Evolutionary conservation across 1,284 basidiomycete genomes (phyloP), one percentile per base, ranked within the genome.

Genomic region (Ceratobasidium sp.): DNA sequence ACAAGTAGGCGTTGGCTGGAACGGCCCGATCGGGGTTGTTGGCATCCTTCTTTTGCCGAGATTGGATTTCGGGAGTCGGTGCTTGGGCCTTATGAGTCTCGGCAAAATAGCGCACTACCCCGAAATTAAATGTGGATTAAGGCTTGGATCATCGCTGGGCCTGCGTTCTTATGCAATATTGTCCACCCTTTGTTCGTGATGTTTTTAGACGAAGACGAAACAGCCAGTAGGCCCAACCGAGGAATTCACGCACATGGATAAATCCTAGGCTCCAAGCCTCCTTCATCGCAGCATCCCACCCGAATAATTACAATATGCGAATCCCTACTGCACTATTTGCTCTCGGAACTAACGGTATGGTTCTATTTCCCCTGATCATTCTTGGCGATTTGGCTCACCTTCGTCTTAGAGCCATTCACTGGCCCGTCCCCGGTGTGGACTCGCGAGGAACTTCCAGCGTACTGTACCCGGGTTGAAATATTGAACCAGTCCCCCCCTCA

Each of bases 401-500:
- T 56, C 30, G 16, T 25, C 40, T 28, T 56, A 38, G 23, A 25
- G 6, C 21, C 40, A 5, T n/a, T 56, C 38, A 46, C 30, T 23
- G 64, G 33, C 3, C 18, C 33, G 11, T 25, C 30, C 33, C 30
- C 48, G 11, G 12, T 7, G 3, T 40, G 49, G 30, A 30, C 25
- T 16, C 49, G 7, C 48, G 38, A 66, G n/a, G 30, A 54, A 9
- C 44, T 38, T 23, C 64, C 53, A 6, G 63, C 48, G 23, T 58
- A 58, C 25, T 30, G 40, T 14, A 69, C 51, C 14, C 38, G 49
- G 21, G 49, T 69, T 38, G 64, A 69, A 53, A 38, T 56, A 9
- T 38, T 56, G 16, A 69, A 58, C 53, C 12, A 30, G 3, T 18
- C 16, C 23, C 33, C 9, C 21, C 36, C 58, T 25, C 12, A 11